Evolutionary conservation across 2,329 filamentous ascomycete genomes (phyloP), one percentile per base, ranked within the genome.

Genomic region (Diaporthe ampelina): DNA sequence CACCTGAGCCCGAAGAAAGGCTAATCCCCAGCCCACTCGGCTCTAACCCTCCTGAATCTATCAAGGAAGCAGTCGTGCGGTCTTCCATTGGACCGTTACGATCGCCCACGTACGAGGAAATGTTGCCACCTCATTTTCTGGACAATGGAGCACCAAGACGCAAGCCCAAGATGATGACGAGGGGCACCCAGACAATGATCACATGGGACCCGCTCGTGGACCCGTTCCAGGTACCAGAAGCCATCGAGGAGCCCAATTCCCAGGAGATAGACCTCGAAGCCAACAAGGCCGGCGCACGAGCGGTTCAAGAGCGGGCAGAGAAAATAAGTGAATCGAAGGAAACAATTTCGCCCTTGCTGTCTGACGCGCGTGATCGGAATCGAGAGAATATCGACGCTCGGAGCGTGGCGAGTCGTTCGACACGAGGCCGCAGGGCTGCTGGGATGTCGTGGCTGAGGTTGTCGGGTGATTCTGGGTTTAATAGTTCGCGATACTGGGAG

Each of bases 401-500:
- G 17, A 68, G 63, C 32, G n/a, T 68, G 13, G 63, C 48, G 15
- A 68, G 45, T n/a, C 48, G 63, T 10, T 68, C 48, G 32, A 40
- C 63, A 17, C 63, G 63, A 40, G 63, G 63, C 15, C 48, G 63
- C 8, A 40, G 48, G 29, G 63, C n/a, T 54, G 45, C 48, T 32
- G 63, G 63, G 9, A 54, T 68, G 21, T 68, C 63, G 32, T 68
- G 63, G 63, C 15, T 68, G 32, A 21, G 48, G 48, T 24, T 68
- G n/a, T 68, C 63, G 13, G 15, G 48, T 5, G 63, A 68, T 6
- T 54, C 63, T 54, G 48, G 63, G 7, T 54, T 68, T 9, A 68
- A 68, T 17, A 68, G 63, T 21, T 68, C 45, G 63, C 52, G 32
- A 17, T 54, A 68, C 8, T 68, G 63, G 63, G 48, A 68, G 48